Base-by-base conservation (phyloP, 78 protist species). In the Cavenderia fasciculata region DNA sequence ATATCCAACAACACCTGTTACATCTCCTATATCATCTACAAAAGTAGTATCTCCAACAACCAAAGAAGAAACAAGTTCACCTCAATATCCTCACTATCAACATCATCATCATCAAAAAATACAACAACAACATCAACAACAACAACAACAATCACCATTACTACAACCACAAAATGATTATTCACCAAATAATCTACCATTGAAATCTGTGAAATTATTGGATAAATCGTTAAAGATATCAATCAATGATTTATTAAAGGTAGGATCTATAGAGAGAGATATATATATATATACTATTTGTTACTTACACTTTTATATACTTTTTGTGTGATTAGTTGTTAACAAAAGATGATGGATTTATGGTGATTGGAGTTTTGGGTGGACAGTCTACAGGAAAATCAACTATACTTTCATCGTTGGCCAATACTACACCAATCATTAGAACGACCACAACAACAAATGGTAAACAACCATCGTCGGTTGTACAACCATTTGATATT, bases 371-470 rank as follows among this genome's bases (percentile, higher is more conserved):
- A 40, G 59, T 82, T 21, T 36, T 82, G 19, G 90, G 90, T 11
- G 68, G 79, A 1, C 90, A 82, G 54, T 82, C 90, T 8, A 33
- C 49, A 19, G 90, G 90, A 3, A 82, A 82, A 68, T 82, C 90
- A 23, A 68, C 90, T 8, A 66, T 82, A 21, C 12, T 82, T 29
- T 82, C 90, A 56, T 52, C 90, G 16, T 56, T 82, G 61, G 44
- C 49, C 5, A 82, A 54, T 12, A 29, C 40, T 8, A 44, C 75
- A n/a, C n/a, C n/a, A n/a, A n/a, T n/a, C 72, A 21, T 47, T 4
- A 38, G 54, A 63, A n/a, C 47, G 51, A 19, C 19, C 12, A n/a
- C 72, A 63, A 38, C 38, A 63, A n/a, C n/a, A n/a, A n/a, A n/a
- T n/a, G n/a, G n/a, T n/a, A n/a, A n/a, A n/a, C n/a, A n/a, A n/a